Percentiles rank a stretch among this genome's conserved stretches.
Evolutionary conservation across 305 asterid species (phyloP).

Genomic region (Solanum chacoense): DNA sequence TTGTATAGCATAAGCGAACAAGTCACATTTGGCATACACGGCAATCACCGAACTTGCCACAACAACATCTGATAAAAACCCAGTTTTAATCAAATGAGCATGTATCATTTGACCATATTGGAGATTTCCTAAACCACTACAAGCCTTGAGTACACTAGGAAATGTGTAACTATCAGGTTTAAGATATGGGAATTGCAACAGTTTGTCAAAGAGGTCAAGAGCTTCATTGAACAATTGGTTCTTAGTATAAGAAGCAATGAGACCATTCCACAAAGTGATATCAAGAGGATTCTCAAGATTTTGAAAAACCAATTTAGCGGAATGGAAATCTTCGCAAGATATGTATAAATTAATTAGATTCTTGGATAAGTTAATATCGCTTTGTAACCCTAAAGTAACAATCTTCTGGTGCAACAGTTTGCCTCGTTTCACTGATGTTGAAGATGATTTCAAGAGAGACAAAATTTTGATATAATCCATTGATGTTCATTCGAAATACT

Average conservation of each 20-base stretch:
- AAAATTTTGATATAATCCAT: slow-evolving; percentile 34
- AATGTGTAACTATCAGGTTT: slow-evolving; percentile 61
- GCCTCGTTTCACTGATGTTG: slow-evolving; percentile 27
- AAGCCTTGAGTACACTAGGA: slow-evolving; percentile 71
- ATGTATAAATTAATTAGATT: slow-evolving; percentile 48
- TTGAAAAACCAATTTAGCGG: slow-evolving; percentile 40
- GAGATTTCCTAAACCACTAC: slow-evolving; percentile 40
- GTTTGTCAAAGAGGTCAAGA: slow-evolving; percentile 29
- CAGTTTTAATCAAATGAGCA: slow-evolving; percentile 37
- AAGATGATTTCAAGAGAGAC: slow-evolving; percentile 30
- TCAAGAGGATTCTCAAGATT: slow-evolving; percentile 36
- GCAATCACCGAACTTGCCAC: slow-evolving; percentile 49
- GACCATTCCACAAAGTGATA: slow-evolving; percentile 64
- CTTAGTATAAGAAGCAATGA: slow-evolving; percentile 51
- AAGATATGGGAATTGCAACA: slow-evolving; percentile 30
- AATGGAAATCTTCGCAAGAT: slow-evolving; percentile 30
- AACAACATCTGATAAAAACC: slow-evolving; percentile 51
- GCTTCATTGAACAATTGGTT: slow-evolving; percentile 45
- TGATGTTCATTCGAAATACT: not conserved
- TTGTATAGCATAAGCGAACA: slow-evolving; percentile 34
- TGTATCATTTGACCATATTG: slow-evolving; percentile 46
- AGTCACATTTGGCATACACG: slow-evolving; percentile 48
- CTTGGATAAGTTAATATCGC: slow-evolving; percentile 39
- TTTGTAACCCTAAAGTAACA: slow-evolving; percentile 40
- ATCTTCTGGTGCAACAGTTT: slow-evolving; percentile 47